phyloP scores from a whole-genome alignment of 371 early-diverging fungal genomes.

The Mortierella sp. region DNA sequence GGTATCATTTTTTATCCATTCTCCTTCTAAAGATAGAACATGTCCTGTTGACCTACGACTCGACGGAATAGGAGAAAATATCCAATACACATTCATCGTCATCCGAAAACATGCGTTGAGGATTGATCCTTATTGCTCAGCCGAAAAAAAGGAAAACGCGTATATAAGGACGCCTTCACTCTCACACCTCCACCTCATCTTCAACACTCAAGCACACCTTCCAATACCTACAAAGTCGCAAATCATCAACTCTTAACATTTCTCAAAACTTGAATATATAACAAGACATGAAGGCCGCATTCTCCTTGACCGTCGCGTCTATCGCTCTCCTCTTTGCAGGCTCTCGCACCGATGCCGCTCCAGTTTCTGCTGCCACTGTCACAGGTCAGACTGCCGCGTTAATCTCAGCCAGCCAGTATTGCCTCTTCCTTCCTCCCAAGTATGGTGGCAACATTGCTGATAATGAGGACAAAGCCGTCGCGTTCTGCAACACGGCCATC shows the following conservation, averaged over 20 bases:
- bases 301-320: constrained; percentile 10
- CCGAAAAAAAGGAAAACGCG: background rate
- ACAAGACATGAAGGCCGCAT: constrained; percentile 10
- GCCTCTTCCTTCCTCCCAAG: constrained; percentile 66
- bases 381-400: constrained; percentile 10
- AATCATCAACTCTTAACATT: background rate
- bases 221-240: background rate
- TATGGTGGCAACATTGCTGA: constrained; percentile 58
- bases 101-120: too few species aligned
- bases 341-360: background rate
- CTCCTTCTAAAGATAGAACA: background rate
- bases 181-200: background rate
- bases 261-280: background rate
- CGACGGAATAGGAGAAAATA: background rate
- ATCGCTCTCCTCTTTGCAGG: constrained; percentile 3
- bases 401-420: constrained; percentile 25
- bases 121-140: too few species aligned
- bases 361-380: background rate
- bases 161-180: background rate
- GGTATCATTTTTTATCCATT: too few species aligned
- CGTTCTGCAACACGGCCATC: constrained; percentile 62
- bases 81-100: too few species aligned
- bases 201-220: background rate
- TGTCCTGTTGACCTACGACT: background rate
- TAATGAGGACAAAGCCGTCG: constrained; percentile 63